These are phyloP conservation scores for Prunus fruticosa DNA, from an alignment of 306 rosid genomes.

Conservation along the genomic window DNA sequence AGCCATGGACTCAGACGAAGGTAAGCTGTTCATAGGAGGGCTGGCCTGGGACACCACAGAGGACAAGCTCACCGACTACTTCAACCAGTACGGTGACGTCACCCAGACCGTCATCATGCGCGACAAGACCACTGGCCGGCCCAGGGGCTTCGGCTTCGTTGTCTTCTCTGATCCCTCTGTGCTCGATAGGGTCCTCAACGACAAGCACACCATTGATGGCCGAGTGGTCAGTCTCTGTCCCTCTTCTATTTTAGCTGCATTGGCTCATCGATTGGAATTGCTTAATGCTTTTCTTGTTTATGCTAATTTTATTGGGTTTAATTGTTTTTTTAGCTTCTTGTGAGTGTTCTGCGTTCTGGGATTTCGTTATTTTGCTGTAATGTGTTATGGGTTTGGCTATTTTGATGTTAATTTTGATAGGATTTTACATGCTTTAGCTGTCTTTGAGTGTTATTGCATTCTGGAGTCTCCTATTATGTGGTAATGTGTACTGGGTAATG, in stretches of 20 bases:
- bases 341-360: background rate
- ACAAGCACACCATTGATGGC: constrained; percentile 60
- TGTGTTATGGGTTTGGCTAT: background rate
- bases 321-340: background rate
- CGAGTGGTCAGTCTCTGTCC: constrained; percentile 32
- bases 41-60: constrained; percentile 67
- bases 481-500: background rate
- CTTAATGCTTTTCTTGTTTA: background rate
- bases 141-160: constrained; percentile 62
- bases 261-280: background rate
- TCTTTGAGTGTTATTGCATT: background rate
- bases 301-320: background rate
- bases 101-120: constrained; percentile 56
- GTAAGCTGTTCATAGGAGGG: constrained; percentile 61
- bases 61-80: constrained; percentile 50
- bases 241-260: constrained; percentile 20
- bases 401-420: background rate
- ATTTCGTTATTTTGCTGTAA: background rate
- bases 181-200: constrained; percentile 47
- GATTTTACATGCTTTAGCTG: background rate
- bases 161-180: constrained; percentile 60
- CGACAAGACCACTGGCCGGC: constrained; percentile 57
- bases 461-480: background rate
- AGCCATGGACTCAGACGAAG: constrained; percentile 58
- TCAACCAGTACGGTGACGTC: constrained; percentile 52